These are phyloP conservation scores for Sphagnum magellanicum DNA, from an alignment of 228 moss, liverwort and hornwort genomes.

Conservation along the genomic window DNA sequence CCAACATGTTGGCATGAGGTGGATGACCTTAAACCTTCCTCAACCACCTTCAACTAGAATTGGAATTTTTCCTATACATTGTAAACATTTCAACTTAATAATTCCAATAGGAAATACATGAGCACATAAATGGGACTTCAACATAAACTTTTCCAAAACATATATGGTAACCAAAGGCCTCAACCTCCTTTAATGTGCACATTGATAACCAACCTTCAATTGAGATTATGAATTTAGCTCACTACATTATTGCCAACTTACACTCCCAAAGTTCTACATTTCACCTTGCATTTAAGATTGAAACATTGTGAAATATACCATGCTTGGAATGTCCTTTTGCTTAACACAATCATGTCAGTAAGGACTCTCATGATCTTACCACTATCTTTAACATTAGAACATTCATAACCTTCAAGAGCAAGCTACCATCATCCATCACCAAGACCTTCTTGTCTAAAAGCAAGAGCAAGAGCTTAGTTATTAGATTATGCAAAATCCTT, in stretches of 20 bases:
- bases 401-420: conserved; percentile 88
- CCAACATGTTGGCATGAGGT: conserved; percentile 42
- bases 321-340: too few species aligned
- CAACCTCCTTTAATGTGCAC: too few species aligned
- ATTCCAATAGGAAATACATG: not conserved
- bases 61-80: conserved; percentile 80
- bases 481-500: conserved; percentile 78
- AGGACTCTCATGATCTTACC: conserved; percentile 11
- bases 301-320: too few species aligned
- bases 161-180: not conserved
- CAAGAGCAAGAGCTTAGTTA: conserved; percentile 92
- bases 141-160: not conserved
- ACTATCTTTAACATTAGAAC: conserved; percentile 96
- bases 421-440: conserved; percentile 93
- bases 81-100: not conserved
- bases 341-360: too few species aligned
- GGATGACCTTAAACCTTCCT: conserved; percentile 74
- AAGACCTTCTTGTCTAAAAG: conserved; percentile 94
- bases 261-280: conserved; percentile 86
- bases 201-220: conserved; percentile 48
- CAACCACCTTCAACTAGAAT: conserved; percentile 84
- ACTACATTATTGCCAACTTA: conserved; percentile 72
- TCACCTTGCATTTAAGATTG: conserved; percentile 57
- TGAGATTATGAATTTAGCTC: conserved; percentile 82
- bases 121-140: not conserved